These are phyloP conservation scores for Kwoniella sp. DNA, from an alignment of 768 basidiomycete species.

Conservation along the genomic window DNA sequence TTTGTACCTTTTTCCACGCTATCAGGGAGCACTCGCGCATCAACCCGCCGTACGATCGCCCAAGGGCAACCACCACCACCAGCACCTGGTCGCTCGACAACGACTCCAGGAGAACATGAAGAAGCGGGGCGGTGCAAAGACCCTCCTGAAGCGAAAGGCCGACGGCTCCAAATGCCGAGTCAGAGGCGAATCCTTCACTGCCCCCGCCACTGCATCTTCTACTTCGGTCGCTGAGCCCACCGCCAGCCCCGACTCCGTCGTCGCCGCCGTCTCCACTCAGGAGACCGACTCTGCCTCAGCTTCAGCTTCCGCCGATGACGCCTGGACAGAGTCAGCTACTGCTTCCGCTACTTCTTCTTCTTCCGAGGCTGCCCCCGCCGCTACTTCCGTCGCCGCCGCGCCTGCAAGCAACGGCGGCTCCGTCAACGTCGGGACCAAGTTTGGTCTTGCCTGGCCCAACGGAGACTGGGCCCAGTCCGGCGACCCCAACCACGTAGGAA, in stretches of 20 bases:
- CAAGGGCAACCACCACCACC: constrained; percentile 22
- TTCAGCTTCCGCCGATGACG: constrained; percentile 5
- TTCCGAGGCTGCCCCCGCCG: constrained; percentile 9
- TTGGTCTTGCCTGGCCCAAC: constrained; percentile 71
- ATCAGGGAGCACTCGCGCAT: constrained; percentile 13
- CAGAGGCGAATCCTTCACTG: constrained; percentile 21
- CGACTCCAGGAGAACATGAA: constrained; percentile 22
- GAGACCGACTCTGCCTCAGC: constrained; percentile 21
- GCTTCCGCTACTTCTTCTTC: constrained; percentile 15
- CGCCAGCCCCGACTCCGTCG: constrained; percentile 55
- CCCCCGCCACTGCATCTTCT: constrained; percentile 55
- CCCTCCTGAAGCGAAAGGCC: constrained; percentile 29
- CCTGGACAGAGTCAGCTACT: constrained; percentile 5
- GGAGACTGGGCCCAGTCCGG: constrained; percentile 58
- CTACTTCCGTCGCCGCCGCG: constrained; percentile 17
- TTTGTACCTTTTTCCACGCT: neutral
- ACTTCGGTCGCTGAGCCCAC: constrained; percentile 57
- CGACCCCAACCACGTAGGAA: constrained; percentile 58
- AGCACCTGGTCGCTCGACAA: constrained; percentile 39
- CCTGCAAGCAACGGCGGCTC: constrained; percentile 31
- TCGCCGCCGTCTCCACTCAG: constrained; percentile 25
- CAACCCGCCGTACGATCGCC: constrained; percentile 13
- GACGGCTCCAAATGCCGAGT: constrained; percentile 46
- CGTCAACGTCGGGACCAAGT: constrained; percentile 58
- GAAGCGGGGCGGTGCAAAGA: constrained; percentile 2